Evolutionary conservation across 805 yeast species (phyloP).

Genomic region (Isabelozyma pseudorhagii): DNA sequence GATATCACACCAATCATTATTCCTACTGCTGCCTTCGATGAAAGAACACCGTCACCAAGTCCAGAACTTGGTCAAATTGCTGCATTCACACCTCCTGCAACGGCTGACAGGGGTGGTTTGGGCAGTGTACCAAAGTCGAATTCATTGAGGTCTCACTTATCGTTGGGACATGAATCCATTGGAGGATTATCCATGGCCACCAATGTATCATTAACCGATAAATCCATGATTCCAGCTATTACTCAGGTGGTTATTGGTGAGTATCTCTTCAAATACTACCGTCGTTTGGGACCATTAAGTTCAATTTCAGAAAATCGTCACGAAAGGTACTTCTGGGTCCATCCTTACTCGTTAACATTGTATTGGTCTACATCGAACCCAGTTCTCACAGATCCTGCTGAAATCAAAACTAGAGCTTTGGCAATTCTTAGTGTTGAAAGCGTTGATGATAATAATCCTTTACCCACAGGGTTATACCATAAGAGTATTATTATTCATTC

Average conservation of each 20-base stretch:
- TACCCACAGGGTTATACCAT: conserved; percentile 85
- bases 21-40: conserved; percentile 12
- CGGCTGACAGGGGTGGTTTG: conserved; percentile 4
- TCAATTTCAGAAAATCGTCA: conserved; percentile 78
- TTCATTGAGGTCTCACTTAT: conserved; percentile 27
- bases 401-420: conserved; percentile 69
- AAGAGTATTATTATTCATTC: conserved; percentile 79
- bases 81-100: conserved; percentile 14
- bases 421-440: conserved; percentile 78
- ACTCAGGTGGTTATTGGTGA: conserved; percentile 96
- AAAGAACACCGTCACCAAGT: conserved; percentile 10
- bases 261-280: conserved; percentile 78
- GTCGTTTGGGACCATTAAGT: conserved; percentile 71
- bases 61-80: conserved; percentile 5
- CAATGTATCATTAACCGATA: conserved; percentile 61
- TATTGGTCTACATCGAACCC: conserved; percentile 90
- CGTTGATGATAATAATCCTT: conserved; percentile 79
- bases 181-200: conserved; percentile 50
- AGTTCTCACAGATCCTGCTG: conserved; percentile 62
- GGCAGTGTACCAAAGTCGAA: conserved; percentile 12
- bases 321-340: conserved; percentile 93
- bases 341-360: conserved; percentile 86
- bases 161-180: conserved; percentile 27
- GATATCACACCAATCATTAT: conserved; percentile 18
- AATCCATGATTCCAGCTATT: conserved; percentile 76